A percentile compares a stretch with the other conserved stretches of the same genome.
Evolutionary conservation across 306 rosid genomes (phyloP).

Genomic region (Hippophae tibetana): DNA sequence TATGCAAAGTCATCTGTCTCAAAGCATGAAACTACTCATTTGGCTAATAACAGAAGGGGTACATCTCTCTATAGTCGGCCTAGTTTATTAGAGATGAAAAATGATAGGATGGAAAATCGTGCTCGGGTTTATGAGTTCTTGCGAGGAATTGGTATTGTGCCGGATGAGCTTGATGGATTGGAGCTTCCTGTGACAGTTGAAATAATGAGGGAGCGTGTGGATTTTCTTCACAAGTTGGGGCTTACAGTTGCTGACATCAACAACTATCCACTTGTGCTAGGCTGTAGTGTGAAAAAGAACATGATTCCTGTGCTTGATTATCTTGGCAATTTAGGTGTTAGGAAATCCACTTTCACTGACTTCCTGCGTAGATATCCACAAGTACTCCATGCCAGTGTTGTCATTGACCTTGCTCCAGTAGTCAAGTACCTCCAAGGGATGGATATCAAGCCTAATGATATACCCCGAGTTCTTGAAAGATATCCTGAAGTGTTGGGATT

Average conservation of each 20-base stretch:
- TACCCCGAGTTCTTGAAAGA: constrained; percentile 80
- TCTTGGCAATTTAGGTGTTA: constrained; percentile 89
- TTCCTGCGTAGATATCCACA: constrained; percentile 87
- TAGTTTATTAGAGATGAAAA: constrained; percentile 72
- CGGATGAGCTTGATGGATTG: constrained; percentile 97
- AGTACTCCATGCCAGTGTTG: constrained; percentile 95
- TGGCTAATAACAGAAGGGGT: constrained; percentile 35
- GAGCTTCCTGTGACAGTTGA: constrained; percentile 93
- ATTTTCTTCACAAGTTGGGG: constrained; percentile 83
- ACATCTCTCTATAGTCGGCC: constrained; percentile 66
- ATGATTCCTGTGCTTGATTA: constrained; percentile 98
- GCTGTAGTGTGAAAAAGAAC: constrained; percentile 96
- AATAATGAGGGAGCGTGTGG: constrained; percentile 84
- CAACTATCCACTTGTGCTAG: constrained; percentile 90
- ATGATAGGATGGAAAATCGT: constrained; percentile 46
- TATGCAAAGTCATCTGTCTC: constrained; percentile 26
- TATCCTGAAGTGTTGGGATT: constrained; percentile 87
- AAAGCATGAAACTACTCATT: constrained; percentile 19
- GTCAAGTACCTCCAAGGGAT: constrained; percentile 85
- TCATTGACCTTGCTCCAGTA: constrained; percentile 79
- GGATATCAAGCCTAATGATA: constrained; percentile 70
- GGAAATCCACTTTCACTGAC: constrained; percentile 69
- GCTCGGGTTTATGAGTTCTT: constrained; percentile 67
- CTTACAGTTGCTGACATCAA: constrained; percentile 77
- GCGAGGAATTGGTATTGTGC: constrained; percentile 63